phyloP scores from a whole-genome alignment of 768 basidiomycete genomes.

The Chiua virens region DNA sequence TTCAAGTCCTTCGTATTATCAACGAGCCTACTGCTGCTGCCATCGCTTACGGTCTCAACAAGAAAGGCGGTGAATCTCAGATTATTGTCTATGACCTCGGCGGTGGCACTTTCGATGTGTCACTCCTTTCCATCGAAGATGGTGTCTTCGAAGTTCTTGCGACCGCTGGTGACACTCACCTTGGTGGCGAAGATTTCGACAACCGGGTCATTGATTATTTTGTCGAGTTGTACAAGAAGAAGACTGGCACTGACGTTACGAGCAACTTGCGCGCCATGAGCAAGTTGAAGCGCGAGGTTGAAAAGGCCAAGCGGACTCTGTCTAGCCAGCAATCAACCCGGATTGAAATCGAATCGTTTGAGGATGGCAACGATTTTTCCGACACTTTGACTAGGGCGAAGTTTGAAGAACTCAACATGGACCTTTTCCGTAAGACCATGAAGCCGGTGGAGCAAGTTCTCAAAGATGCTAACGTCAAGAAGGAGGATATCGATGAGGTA shows the following conservation, averaged over 20 bases:
- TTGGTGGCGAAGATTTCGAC: conserved; percentile 96
- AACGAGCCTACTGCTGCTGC: conserved; percentile 98
- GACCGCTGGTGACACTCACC: conserved; percentile 92
- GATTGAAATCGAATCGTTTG: conserved; percentile 95
- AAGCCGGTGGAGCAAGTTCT: conserved; percentile 98
- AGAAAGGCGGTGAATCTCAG: conserved; percentile 90
- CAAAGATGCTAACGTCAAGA: conserved; percentile 97
- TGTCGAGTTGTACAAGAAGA: conserved; percentile 88
- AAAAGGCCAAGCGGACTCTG: conserved; percentile 93
- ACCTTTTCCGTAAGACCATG: conserved; percentile 99
- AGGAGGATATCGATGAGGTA: conserved; percentile 93
- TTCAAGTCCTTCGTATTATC: conserved; percentile 94
- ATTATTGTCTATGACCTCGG: conserved; percentile 99
- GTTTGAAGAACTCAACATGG: conserved; percentile 98
- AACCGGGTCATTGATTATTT: conserved; percentile 91
- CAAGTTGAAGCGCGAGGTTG: conserved; percentile 91
- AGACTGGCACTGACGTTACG: conserved; percentile 81
- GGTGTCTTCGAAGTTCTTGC: conserved; percentile 90
- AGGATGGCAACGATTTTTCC: conserved; percentile 94
- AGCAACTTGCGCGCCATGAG: conserved; percentile 82
- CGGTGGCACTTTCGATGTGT: conserved; percentile 99
- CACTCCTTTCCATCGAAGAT: conserved; percentile 91
- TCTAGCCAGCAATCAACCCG: conserved; percentile 87
- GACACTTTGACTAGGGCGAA: conserved; percentile 97
- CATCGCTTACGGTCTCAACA: conserved; percentile 97